phyloP scores from a whole-genome alignment of 345 rosid species.

The Moricandia moricandioides region DNA sequence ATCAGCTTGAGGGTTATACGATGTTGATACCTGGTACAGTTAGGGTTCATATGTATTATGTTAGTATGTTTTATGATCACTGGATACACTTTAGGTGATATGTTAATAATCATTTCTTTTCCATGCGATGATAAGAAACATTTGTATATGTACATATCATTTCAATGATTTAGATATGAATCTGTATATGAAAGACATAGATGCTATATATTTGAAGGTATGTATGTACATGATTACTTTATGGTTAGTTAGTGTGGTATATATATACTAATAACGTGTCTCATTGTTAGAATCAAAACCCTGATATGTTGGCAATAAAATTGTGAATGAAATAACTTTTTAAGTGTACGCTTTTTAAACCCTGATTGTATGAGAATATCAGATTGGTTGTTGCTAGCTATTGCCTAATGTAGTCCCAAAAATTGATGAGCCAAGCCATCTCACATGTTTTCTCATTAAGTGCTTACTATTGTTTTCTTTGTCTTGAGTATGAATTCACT shows the following conservation, averaged over 20 bases:
- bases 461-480: constrained; percentile 20
- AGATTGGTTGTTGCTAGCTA: constrained; percentile 13
- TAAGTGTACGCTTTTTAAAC: neutral
- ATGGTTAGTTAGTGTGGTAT: neutral
- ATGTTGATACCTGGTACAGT: neutral
- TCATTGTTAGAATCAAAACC: neutral
- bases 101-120: neutral
- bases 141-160: constrained; percentile 6
- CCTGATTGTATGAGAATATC: neutral
- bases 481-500: constrained; percentile 21
- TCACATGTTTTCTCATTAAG: constrained; percentile 18
- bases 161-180: neutral
- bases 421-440: constrained; percentile 12
- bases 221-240: neutral
- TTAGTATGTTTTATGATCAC: neutral
- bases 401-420: constrained; percentile 11
- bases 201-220: neutral
- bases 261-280: neutral
- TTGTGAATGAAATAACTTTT: neutral
- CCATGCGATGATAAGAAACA: constrained; percentile 15
- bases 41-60: constrained; percentile 24
- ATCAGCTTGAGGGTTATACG: neutral
- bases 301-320: neutral
- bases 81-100: neutral
- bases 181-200: neutral